A percentile compares a stretch with the other conserved stretches of the same genome.
phyloP scores from a whole-genome alignment of 352 stramenopile species.

The Elongisporangium prolatum region DNA sequence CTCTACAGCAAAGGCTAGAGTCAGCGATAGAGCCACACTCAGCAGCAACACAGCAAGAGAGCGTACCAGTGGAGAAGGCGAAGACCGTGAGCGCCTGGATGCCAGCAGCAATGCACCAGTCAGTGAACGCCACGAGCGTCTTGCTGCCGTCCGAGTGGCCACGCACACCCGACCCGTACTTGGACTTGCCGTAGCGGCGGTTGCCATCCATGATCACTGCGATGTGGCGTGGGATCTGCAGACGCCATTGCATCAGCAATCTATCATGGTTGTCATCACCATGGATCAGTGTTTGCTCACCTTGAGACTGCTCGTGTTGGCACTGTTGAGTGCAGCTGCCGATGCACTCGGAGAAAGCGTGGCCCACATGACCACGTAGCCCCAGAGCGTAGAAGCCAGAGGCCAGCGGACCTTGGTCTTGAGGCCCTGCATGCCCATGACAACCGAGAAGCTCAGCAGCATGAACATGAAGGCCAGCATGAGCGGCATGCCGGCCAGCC shows the following conservation, averaged over 20 bases:
- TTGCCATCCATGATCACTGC: conserved; percentile 98
- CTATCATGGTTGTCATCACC: not conserved
- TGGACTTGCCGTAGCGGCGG: conserved; percentile 89
- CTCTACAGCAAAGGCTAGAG: conserved; percentile 35
- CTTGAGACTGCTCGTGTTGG: not conserved
- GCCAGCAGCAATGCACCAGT: conserved; percentile 94
- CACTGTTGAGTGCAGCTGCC: not conserved
- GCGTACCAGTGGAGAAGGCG: conserved; percentile 90
- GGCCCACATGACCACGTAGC: not conserved
- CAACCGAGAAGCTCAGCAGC: conserved; percentile 69
- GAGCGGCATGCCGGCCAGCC: conserved; percentile 77
- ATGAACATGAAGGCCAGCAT: conserved; percentile 66
- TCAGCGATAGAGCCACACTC: not conserved
- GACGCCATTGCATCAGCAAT: conserved; percentile 5
- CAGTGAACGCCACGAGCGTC: conserved; percentile 93
- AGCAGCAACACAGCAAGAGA: not conserved
- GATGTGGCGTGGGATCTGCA: conserved; percentile 83
- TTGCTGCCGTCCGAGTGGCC: conserved; percentile 95
- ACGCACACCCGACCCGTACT: conserved; percentile 64
- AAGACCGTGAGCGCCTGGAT: conserved; percentile 93
- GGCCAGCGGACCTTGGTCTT: conserved; percentile 34
- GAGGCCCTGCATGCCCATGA: conserved; percentile 43
- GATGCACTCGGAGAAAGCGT: not conserved
- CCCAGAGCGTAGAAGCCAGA: conserved; percentile 1
- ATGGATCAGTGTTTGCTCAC: not conserved